phyloP scores from a whole-genome alignment of 495 filamentous ascomycete genomes.

The Penicillium taxi region DNA sequence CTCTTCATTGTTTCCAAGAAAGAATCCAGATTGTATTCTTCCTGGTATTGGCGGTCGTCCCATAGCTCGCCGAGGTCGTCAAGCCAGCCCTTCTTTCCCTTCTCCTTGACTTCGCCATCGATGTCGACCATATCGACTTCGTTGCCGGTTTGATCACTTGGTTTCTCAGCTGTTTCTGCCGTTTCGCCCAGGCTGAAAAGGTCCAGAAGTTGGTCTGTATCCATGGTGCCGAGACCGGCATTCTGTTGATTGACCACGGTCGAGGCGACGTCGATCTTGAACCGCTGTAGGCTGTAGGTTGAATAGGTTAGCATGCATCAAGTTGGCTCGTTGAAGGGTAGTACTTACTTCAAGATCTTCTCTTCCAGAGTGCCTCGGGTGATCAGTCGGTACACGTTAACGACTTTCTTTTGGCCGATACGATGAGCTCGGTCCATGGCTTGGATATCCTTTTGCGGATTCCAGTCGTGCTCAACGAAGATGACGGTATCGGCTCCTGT shows the following conservation, averaged over 20 bases:
- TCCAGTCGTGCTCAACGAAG: conserved; percentile 99
- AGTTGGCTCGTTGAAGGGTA: not conserved
- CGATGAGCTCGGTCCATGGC: conserved; percentile 98
- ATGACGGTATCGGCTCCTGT: conserved; percentile 98
- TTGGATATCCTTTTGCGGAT: conserved; percentile 96
- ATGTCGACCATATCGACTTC: conserved; percentile 94
- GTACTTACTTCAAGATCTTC: conserved; percentile 83
- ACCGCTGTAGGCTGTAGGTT: conserved; percentile 76
- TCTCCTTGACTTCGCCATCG: conserved; percentile 85
- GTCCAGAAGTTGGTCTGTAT: conserved; percentile 95
- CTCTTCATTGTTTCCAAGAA: conserved; percentile 84
- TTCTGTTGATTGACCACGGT: conserved; percentile 99
- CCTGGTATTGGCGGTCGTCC: conserved; percentile 94
- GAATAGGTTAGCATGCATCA: conserved; percentile 14
- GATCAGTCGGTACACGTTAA: conserved; percentile 97
- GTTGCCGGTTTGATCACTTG: conserved; percentile 43
- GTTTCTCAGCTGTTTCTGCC: conserved; percentile 58
- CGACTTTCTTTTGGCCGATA: conserved; percentile 98
- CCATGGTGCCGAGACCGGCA: conserved; percentile 88
- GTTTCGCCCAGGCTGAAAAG: conserved; percentile 88
- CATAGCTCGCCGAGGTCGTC: conserved; percentile 93
- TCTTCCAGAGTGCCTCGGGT: conserved; percentile 94
- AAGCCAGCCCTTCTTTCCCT: conserved; percentile 90
- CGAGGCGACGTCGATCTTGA: conserved; percentile 98
- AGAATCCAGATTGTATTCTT: conserved; percentile 89